A percentile compares a stretch with the other conserved stretches of the same genome.
Evolutionary conservation across 345 rosid genomes (phyloP).

Genomic region (Populus pruinosa): DNA sequence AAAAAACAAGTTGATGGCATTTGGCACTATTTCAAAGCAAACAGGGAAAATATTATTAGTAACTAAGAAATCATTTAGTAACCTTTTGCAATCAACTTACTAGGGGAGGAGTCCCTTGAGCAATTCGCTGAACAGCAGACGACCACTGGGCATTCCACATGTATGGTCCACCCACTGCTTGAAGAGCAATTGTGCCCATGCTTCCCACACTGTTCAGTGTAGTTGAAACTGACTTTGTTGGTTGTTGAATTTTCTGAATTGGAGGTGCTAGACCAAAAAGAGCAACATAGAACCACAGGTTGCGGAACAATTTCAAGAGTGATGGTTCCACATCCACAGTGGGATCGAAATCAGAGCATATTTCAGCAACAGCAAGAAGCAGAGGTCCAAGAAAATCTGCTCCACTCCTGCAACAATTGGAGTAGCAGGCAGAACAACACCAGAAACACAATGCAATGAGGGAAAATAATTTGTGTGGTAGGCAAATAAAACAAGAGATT

Average conservation of each 20-base stretch:
- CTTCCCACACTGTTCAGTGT: conserved; percentile 74
- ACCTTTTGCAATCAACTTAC: conserved; percentile 55
- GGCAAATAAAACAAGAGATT: conserved; percentile 8
- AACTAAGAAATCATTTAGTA: conserved; percentile 8
- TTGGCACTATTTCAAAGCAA: background rate
- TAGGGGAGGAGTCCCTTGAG: conserved; percentile 99
- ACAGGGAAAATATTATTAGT: background rate
- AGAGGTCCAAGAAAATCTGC: conserved; percentile 95
- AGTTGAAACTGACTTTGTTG: conserved; percentile 68
- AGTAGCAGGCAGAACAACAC: conserved; percentile 13
- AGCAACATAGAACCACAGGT: conserved; percentile 96
- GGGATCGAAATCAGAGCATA: conserved; percentile 95
- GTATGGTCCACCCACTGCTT: conserved; percentile 96
- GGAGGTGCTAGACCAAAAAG: conserved; percentile 99
- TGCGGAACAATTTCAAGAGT: conserved; percentile 90
- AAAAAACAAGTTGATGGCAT: background rate
- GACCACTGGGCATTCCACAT: conserved; percentile 88
- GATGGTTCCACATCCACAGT: conserved; percentile 82
- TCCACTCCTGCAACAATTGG: conserved; percentile 73
- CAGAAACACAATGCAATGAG: conserved; percentile 10
- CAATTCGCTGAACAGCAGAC: conserved; percentile 82
- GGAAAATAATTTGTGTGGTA: background rate
- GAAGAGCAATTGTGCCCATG: conserved; percentile 64
- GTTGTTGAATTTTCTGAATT: conserved; percentile 51
- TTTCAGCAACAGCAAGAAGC: conserved; percentile 96